Conservation (phyloP, 139 green algal species). For the Chlamydomonas asymmetrica region DNA sequence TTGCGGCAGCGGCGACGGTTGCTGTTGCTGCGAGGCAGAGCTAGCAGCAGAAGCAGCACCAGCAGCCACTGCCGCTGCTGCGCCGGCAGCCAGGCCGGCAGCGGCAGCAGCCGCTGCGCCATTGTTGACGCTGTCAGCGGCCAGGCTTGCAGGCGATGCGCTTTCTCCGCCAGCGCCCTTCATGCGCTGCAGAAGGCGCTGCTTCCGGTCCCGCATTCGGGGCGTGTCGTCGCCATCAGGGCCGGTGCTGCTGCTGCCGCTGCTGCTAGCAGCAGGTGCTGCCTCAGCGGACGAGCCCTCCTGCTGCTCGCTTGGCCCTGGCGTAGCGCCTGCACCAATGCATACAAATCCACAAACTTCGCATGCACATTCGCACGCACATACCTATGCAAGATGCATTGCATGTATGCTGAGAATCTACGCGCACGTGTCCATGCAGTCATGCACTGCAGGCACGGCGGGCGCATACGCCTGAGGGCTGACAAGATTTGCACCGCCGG, state of each 20-base stretch:
- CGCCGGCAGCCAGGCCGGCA: not conserved
- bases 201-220: conserved; percentile 8
- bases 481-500: too few relatives aligned
- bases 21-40: too few relatives aligned
- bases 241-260: conserved; percentile 1
- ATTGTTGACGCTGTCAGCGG: not conserved
- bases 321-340: too few relatives aligned
- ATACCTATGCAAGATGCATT: too few relatives aligned
- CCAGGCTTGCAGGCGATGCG: not conserved
- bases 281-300: not conserved
- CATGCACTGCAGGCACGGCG: too few relatives aligned
- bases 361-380: too few relatives aligned
- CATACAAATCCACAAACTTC: too few relatives aligned
- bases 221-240: not conserved
- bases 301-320: not conserved
- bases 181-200: conserved; percentile 31
- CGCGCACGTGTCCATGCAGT: too few relatives aligned
- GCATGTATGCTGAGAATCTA: too few relatives aligned
- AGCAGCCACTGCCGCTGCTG: not conserved
- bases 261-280: not conserved
- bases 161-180: conserved; percentile 8
- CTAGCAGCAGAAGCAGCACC: not conserved
- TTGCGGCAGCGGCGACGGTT: not conserved
- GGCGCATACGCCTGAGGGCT: too few relatives aligned
- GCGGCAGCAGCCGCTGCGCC: too few relatives aligned